phyloP scores from a whole-genome alignment of 495 filamentous ascomycete genomes.

The Podospora comata region DNA sequence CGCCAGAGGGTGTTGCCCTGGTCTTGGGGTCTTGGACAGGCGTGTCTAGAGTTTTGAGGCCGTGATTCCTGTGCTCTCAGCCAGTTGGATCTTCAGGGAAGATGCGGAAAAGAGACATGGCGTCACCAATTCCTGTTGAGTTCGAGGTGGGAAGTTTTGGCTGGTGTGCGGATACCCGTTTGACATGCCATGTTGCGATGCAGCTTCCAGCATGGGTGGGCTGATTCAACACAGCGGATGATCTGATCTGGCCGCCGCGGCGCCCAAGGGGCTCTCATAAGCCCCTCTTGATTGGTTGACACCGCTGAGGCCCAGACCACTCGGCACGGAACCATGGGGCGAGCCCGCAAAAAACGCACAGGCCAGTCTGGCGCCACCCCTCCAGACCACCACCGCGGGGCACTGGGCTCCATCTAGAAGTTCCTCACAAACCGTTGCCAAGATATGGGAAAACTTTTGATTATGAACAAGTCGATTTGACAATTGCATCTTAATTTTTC shows the following conservation, averaged over 20 bases:
- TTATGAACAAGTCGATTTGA: not conserved
- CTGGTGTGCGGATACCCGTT: constrained; percentile 18
- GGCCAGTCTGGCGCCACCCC: constrained; percentile 24
- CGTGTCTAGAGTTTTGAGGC: not conserved
- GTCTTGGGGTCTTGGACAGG: not conserved
- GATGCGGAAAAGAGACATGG: not conserved
- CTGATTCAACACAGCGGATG: constrained; percentile 33
- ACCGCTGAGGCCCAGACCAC: constrained; percentile 18
- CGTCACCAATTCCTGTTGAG: not conserved
- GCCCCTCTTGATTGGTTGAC: constrained; percentile 22
- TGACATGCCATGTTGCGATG: constrained; percentile 25
- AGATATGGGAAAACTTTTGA: not conserved
- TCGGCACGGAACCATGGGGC: constrained; percentile 22
- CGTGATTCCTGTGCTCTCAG: not conserved
- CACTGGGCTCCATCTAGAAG: not conserved
- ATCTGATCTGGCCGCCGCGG: constrained; percentile 28
- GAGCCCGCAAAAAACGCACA: constrained; percentile 18
- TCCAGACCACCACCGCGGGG: not conserved
- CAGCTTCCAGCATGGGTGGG: constrained; percentile 24
- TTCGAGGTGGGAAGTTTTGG: constrained; percentile 8
- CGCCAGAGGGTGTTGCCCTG: not conserved
- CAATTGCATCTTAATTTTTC: not conserved
- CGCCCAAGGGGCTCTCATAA: constrained; percentile 8
- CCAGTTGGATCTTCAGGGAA: not conserved
- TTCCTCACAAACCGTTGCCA: not conserved